These are phyloP conservation scores for Saccharomycopsis amapae DNA, from an alignment of 805 yeast species.

Conservation along the genomic window DNA sequence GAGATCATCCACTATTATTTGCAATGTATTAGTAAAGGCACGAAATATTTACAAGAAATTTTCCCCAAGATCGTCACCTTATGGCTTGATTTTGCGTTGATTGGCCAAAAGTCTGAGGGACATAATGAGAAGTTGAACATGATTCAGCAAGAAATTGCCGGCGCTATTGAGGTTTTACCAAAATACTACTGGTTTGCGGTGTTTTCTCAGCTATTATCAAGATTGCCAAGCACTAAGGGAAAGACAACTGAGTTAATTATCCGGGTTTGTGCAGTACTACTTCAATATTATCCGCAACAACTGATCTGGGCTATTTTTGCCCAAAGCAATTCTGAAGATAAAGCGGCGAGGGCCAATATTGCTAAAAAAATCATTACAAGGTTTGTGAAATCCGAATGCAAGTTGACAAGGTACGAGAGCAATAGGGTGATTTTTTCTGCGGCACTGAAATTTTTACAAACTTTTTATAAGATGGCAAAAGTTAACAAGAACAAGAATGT, in stretches of 20 bases:
- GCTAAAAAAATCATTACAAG: conserved; percentile 14
- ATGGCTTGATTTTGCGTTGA: conserved; percentile 67
- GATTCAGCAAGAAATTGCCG: conserved; percentile 38
- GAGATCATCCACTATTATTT: conserved; percentile 50
- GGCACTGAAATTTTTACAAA: conserved; percentile 27
- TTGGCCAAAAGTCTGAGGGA: conserved; percentile 31
- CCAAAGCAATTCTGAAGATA: conserved; percentile 52
- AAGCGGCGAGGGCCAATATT: conserved; percentile 25
- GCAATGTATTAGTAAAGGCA: conserved; percentile 53
- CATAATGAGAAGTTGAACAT: background rate
- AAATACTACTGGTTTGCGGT: conserved; percentile 71
- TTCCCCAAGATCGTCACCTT: conserved; percentile 84
- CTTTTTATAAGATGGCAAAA: conserved; percentile 26
- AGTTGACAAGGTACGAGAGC: conserved; percentile 12
- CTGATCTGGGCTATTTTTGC: conserved; percentile 81
- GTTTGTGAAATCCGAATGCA: conserved; percentile 13
- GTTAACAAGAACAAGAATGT: conserved; percentile 21
- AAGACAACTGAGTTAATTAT: conserved; percentile 49
- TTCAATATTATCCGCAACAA: conserved; percentile 66
- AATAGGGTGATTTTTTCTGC: conserved; percentile 22
- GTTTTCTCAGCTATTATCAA: conserved; percentile 75
- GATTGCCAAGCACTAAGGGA: conserved; percentile 58
- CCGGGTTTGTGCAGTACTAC: conserved; percentile 50
- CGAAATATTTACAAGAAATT: conserved; percentile 68
- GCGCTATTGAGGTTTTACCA: conserved; percentile 41